phyloP scores from a whole-genome alignment of 768 basidiomycete genomes.

The Solioccasus polychromus region DNA sequence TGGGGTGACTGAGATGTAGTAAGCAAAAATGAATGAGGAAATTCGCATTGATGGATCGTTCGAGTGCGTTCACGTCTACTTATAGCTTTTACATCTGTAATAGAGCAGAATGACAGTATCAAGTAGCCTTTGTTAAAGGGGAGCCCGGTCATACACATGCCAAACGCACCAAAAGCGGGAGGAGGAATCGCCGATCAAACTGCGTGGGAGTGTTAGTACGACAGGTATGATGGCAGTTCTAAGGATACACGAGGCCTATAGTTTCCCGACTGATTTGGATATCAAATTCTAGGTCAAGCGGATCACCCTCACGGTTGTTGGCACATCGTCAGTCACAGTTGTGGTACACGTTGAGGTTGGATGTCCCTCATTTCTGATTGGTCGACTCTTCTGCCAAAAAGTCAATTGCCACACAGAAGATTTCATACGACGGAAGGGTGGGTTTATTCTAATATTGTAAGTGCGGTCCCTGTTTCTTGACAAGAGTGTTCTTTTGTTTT shows the following conservation, averaged over 20 bases:
- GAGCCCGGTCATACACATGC: not conserved
- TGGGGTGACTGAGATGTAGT: not conserved
- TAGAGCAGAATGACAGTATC: not conserved
- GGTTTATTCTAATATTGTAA: too few relatives aligned
- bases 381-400: too few relatives aligned
- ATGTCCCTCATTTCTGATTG: too few relatives aligned
- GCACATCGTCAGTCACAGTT: too few relatives aligned
- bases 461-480: too few relatives aligned
- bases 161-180: not conserved
- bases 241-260: not conserved
- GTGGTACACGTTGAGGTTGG: too few relatives aligned
- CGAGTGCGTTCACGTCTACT: not conserved
- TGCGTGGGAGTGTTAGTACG: not conserved
- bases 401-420: too few relatives aligned
- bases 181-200: slow-evolving; percentile 3
- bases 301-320: not conserved
- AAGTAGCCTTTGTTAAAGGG: not conserved
- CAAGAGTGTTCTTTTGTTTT: too few relatives aligned
- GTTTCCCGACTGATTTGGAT: not conserved
- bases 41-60: not conserved
- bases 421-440: too few relatives aligned
- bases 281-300: not conserved
- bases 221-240: too few relatives aligned
- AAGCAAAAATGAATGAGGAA: slow-evolving; percentile 8
- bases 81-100: not conserved